Evolutionary conservation across 2,329 filamentous ascomycete genomes (phyloP), one percentile per base, ranked within the genome.

Genomic region (Aotearoamyces nothofagi): DNA sequence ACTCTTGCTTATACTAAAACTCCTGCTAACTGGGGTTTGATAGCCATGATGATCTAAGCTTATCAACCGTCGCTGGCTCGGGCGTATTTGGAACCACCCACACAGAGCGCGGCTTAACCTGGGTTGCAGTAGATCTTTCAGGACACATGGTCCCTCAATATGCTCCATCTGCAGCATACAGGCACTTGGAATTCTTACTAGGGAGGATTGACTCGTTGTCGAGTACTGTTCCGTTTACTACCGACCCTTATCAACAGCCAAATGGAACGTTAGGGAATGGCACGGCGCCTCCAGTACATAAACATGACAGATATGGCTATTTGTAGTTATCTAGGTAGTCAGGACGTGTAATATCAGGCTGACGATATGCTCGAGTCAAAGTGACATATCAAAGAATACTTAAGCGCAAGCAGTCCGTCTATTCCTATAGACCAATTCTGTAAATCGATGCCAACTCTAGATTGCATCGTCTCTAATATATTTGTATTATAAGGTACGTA

Each of bases 41-140:
- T n/a, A n/a, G 81, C 84, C 52, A 78, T 65, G 45, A 62, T 79
- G 34, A 60, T 82, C 7, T 57, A 76, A 14, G 58, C 63, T 42
- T 78, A 79, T 47, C 79, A 10, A 78, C 78, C 0, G 58, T 87
- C 47, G 68, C 72, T 0, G 77, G 63, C 0, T 59, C 64, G 1
- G 81, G 81, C 2, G 60, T 78, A 1, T 60, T 83, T 47, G 83
- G 83, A 1, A 71, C 67, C 0, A 65, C 66, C 10, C 70, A 79
- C 41, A 76, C 71, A 0, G 83, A 92, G 58, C 63, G 82, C 23
- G 78, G 79, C 0, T 54, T 92, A 26, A 90, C 80, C 0, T 80
- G 69, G 39, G 70, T 73, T 3, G 64, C 66, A 17, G 61, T 83
- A 31, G 60, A 67, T 22, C 46, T 76, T 8, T 57, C 63, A 0